phyloP scores from a whole-genome alignment of 139 green algal species.

The Coelastrella sp. region DNA sequence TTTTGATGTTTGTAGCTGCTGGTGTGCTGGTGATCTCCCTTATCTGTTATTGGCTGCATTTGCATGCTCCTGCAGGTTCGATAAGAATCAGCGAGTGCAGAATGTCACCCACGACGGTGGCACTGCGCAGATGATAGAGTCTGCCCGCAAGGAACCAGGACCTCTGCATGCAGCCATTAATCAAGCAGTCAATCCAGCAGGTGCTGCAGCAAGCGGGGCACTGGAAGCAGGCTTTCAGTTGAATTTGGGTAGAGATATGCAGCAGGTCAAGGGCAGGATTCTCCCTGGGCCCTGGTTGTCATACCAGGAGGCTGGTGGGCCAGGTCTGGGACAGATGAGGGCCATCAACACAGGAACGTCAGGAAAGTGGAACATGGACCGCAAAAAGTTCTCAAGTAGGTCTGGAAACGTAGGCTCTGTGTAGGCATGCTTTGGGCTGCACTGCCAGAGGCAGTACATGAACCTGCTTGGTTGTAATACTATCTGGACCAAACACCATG shows the following conservation, averaged over 20 bases:
- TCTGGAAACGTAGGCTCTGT: no score
- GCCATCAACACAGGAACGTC: not conserved
- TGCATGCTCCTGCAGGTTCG: not conserved
- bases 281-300: slow-evolving; percentile 2
- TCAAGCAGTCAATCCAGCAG: not conserved
- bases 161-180: not conserved
- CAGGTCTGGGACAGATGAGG: not conserved
- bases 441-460: no score
- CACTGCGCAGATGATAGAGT: slow-evolving; percentile 14
- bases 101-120: not conserved
- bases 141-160: not conserved
- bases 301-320: not conserved
- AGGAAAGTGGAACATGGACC: not conserved
- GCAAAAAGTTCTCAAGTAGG: slow-evolving; percentile 2
- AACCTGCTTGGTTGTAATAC: no score
- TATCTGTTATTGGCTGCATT: not conserved
- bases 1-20: not conserved
- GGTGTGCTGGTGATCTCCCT: not conserved
- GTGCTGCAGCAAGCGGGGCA: not conserved
- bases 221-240: not conserved
- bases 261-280: not conserved
- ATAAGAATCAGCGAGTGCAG: not conserved
- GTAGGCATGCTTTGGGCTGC: no score
- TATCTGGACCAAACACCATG: no score
- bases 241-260: not conserved